A percentile compares a stretch with the other conserved stretches of the same genome.
Conservation (phyloP, 2,329 filamentous ascomycete genomes). For the Fusarium albosuccineum region DNA sequence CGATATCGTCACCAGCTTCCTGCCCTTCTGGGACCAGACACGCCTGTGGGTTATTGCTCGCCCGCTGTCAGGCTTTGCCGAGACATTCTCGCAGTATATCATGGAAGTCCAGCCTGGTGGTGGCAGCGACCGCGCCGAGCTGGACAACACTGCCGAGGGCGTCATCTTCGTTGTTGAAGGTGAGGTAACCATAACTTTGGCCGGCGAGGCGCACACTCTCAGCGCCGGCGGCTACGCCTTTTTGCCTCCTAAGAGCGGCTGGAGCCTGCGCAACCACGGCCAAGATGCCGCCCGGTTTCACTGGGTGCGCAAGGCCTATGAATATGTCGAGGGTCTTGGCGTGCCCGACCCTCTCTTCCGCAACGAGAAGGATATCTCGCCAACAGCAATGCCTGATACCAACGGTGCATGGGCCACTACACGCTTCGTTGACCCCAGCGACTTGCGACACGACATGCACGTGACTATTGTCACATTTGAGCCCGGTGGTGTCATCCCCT, state of each 20-base stretch:
- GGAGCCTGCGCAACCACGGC: slow-evolving; percentile 29
- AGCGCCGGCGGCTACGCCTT: slow-evolving; percentile 22
- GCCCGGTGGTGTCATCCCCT: slow-evolving; percentile 25
- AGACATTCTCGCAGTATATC: slow-evolving; percentile 33
- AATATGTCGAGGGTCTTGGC: slow-evolving; percentile 20
- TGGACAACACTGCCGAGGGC: slow-evolving; percentile 29
- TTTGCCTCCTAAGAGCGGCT: slow-evolving; percentile 31
- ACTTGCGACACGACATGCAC: slow-evolving; percentile 32
- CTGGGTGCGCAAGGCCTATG: slow-evolving; percentile 34
- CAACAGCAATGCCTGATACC: slow-evolving; percentile 27
- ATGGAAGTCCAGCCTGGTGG: slow-evolving; percentile 31
- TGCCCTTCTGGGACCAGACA: slow-evolving; percentile 32
- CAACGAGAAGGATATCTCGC: slow-evolving; percentile 25
- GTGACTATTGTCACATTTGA: slow-evolving; percentile 33
- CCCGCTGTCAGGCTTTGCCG: slow-evolving; percentile 28
- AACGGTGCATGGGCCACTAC: slow-evolving; percentile 33
- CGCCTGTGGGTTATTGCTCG: slow-evolving; percentile 32
- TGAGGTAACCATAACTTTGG: slow-evolving; percentile 21
- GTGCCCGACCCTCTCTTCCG: slow-evolving; percentile 24
- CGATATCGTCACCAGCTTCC: slow-evolving; percentile 33
- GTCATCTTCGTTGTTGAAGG: slow-evolving; percentile 31
- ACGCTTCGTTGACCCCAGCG: slow-evolving; percentile 21
- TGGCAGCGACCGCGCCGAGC: slow-evolving; percentile 26
- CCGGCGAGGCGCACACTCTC: slow-evolving; percentile 18
- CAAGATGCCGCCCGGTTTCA: slow-evolving; percentile 21